A percentile compares a stretch with the other conserved stretches of the same genome.
Conservation (phyloP, 768 basidiomycete genomes). For the Boletellus sp. region DNA sequence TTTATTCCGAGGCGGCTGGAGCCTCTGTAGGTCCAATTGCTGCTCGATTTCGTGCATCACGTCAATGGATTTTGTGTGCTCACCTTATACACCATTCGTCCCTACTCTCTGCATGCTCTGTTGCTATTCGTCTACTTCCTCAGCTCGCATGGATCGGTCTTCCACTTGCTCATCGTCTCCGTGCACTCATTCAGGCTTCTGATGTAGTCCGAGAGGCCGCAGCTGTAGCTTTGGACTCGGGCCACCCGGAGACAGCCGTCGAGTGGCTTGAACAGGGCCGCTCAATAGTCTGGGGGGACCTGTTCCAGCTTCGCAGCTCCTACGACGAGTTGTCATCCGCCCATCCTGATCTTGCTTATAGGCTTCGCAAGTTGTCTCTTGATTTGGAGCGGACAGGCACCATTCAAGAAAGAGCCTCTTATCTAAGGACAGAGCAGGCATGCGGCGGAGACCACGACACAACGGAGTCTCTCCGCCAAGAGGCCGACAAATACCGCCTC, state of each 20-base stretch:
- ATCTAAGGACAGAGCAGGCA: too few relatives aligned
- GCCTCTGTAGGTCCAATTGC: too few relatives aligned
- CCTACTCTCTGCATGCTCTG: too few relatives aligned
- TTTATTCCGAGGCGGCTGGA: too few relatives aligned
- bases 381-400: neutral
- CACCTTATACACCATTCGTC: too few relatives aligned
- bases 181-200: neutral
- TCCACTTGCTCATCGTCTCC: neutral
- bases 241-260: neutral
- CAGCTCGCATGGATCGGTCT: too few relatives aligned
- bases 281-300: constrained; percentile 9
- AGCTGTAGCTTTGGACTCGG: neutral
- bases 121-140: too few relatives aligned
- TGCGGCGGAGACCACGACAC: too few relatives aligned
- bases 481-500: neutral
- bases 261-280: constrained; percentile 19
- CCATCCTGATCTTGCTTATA: constrained; percentile 1
- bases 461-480: neutral
- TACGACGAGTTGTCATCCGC: neutral
- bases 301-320: constrained; percentile 10
- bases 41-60: too few relatives aligned
- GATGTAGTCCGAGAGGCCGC: constrained; percentile 9
- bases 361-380: neutral
- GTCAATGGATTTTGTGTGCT: too few relatives aligned
- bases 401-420: too few relatives aligned